Evolutionary conservation across 495 filamentous ascomycete species (phyloP), one percentile per base, ranked within the genome.

Genomic region (Neurospora sublineolata): DNA sequence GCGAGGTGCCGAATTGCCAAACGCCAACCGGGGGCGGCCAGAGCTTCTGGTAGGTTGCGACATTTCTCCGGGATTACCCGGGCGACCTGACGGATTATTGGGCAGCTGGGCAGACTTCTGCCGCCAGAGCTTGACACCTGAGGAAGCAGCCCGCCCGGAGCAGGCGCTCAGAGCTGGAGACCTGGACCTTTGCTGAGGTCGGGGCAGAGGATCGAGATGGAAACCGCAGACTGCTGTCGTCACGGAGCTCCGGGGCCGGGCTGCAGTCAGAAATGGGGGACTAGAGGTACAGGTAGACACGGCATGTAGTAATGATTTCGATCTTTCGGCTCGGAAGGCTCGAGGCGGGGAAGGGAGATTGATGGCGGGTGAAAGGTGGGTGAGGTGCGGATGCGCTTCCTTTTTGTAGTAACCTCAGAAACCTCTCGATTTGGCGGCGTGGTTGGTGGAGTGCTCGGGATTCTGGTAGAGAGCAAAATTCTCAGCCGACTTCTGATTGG

Each of bases 401-500:
- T 64, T 64, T 60, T 64, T 64, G 52, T 64, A 64, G 52, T 64
- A 64, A 64, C 52, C 27, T 64, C 52, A 64, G 52, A 64, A 64
- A 33, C 52, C 52, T 64, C 27, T 64, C 52, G 52, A 64, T 64
- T 60, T 60, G 52, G 52, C 33, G 52, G 52, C 52, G 27, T 64
- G 52, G 52, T 64, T 18, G 52, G 52, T 64, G 52, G 52, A 64
- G 52, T 36, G 52, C 52, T 64, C 52, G 52, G 52, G 52, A 64
- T 64, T 64, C 52, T 64, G 52, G 52, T 64, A 33, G 76, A 75
- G 76, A 80, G 77, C 74, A 80, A 80, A 80, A 80, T 75, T 80
- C 76, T 80, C 78, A 72, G 77, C 75, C 72, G 73, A 75, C 74
- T 76, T 73, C 71, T 80, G 77, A 77, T 70, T 76, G 76, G 77